Conservation (phyloP, 371 early-diverging fungal genomes). For the Apophysomyces trapeziformis region DNA sequence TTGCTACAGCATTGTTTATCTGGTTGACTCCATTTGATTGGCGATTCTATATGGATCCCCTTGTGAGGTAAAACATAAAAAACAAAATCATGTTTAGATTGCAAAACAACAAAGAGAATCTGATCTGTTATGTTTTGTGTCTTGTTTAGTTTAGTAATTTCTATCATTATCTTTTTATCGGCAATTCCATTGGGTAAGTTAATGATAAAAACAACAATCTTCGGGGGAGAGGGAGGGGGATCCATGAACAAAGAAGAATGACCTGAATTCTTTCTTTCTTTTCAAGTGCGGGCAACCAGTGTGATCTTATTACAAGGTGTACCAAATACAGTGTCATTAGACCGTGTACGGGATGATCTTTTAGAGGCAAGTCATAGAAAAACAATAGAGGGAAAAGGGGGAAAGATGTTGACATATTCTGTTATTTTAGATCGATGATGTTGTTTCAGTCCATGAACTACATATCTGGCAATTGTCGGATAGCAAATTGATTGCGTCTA, state of each 20-base stretch:
- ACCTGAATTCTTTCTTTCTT: constrained; percentile 15
- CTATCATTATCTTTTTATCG: constrained; percentile 44
- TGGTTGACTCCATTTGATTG: constrained; percentile 71
- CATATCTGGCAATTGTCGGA: constrained; percentile 95
- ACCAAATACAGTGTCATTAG: constrained; percentile 71
- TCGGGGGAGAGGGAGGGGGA: neutral
- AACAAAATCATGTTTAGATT: constrained; percentile 38
- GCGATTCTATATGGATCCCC: constrained; percentile 83
- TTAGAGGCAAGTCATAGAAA: constrained; percentile 25
- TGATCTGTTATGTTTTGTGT: constrained; percentile 10
- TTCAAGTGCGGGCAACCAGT: constrained; percentile 77
- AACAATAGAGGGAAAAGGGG: neutral
- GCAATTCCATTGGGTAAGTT: constrained; percentile 42
- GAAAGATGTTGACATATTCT: neutral
- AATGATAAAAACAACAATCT: too few relatives aligned
- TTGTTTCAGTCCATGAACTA: constrained; percentile 87
- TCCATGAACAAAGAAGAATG: neutral
- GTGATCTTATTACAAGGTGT: constrained; percentile 88
- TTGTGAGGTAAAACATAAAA: constrained; percentile 44
- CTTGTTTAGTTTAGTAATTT: constrained; percentile 38
- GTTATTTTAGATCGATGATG: constrained; percentile 54
- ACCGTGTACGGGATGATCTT: constrained; percentile 66
- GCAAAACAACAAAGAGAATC: constrained; percentile 16
- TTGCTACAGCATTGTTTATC: constrained; percentile 81
- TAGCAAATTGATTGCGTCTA: constrained; percentile 80